Percentiles rank a stretch among this genome's conserved stretches.
These are phyloP conservation scores for Lichtheimia corymbifera DNA, from an alignment of 371 early-diverging fungal genomes.

Conservation along the genomic window DNA sequence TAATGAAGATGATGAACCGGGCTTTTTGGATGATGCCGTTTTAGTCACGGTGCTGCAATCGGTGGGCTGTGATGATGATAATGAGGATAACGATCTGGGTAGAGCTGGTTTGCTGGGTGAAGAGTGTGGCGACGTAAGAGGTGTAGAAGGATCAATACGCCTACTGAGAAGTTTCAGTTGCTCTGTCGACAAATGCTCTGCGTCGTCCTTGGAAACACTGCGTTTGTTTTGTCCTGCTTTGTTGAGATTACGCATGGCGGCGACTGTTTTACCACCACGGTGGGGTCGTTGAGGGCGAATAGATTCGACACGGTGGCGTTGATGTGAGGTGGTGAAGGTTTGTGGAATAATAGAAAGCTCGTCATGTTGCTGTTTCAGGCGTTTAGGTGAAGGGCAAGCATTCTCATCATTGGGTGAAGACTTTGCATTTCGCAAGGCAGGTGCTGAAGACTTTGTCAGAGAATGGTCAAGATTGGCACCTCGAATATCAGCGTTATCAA, in stretches of 20 bases:
- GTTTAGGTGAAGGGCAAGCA: slow-evolving; percentile 3
- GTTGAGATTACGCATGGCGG: slow-evolving; percentile 11
- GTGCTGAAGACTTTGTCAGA: background rate
- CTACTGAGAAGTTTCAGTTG: slow-evolving; percentile 43
- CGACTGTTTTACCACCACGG: slow-evolving; percentile 30
- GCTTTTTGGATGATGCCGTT: background rate
- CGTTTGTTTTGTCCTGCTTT: slow-evolving; percentile 4
- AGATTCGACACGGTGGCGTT: slow-evolving; percentile 11
- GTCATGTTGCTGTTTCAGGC: background rate
- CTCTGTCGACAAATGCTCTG: slow-evolving; percentile 27
- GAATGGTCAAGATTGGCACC: background rate
- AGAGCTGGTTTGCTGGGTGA: slow-evolving; percentile 41
- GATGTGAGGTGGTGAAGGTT: slow-evolving; percentile 13
- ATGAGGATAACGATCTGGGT: slow-evolving; percentile 14
- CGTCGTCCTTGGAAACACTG: background rate
- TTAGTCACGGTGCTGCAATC: too few relatives aligned
- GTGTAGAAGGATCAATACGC: slow-evolving; percentile 39
- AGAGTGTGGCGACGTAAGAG: slow-evolving; percentile 32
- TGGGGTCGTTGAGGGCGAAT: slow-evolving; percentile 18
- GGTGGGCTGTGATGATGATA: background rate
- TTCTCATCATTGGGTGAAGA: slow-evolving; percentile 10
- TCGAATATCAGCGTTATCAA: background rate
- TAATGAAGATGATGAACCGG: background rate
- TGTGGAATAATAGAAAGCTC: slow-evolving; percentile 13
- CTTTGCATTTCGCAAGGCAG: background rate